Evolutionary conservation across 148 eudicot genomes (phyloP), one percentile per base, ranked within the genome.

Genomic region (Dianthus caryophyllus): DNA sequence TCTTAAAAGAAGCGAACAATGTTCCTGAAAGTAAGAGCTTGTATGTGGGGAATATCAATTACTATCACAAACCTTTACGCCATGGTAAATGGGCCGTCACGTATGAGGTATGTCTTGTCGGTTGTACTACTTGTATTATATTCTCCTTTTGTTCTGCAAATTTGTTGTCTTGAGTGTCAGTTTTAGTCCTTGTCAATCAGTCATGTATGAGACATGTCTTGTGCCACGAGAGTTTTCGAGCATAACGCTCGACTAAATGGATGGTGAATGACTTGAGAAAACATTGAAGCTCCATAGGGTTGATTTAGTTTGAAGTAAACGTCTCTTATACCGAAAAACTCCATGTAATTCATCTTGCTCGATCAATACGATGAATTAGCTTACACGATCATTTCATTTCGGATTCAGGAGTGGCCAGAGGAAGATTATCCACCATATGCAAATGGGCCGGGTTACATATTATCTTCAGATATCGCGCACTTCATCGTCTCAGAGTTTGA

Each of bases 81-180:
- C 60, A 77, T 76, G 98, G 98, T 65, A 93, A 93, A 93, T 93
- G 98, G 98, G 90, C 95, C 26, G 98, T 93, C 38, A 93, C 98
- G 43, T 93, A 87, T 68, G 98, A 93, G 98, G 98, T 93, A 73
- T 33, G 69, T n/a, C 13, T 18, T 16, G 31, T 18, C 16, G 17
- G n/a, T 18, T 47, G 3, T 47, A 18, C 17, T 9, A 6, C n/a
- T n/a, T 21, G 22, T 4, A 12, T 24, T 74, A 16, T 10, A 68
- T 4, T 36, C 4, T 15, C 20, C 26, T 8, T 15, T 18, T 26
- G 18, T 14, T 12, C 48, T 52, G 15, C 33, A 14, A 9, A 17
- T 53, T 10, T 66, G 26, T 24, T 16, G 29, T 39, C 9, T 41
- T 39, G 50, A 41, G 15, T 17, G 18, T 61, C 16, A 9, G 18